A percentile compares a stretch with the other conserved stretches of the same genome.
phyloP scores from a whole-genome alignment of 345 rosid genomes.

The Aquilaria yunnanensis region DNA sequence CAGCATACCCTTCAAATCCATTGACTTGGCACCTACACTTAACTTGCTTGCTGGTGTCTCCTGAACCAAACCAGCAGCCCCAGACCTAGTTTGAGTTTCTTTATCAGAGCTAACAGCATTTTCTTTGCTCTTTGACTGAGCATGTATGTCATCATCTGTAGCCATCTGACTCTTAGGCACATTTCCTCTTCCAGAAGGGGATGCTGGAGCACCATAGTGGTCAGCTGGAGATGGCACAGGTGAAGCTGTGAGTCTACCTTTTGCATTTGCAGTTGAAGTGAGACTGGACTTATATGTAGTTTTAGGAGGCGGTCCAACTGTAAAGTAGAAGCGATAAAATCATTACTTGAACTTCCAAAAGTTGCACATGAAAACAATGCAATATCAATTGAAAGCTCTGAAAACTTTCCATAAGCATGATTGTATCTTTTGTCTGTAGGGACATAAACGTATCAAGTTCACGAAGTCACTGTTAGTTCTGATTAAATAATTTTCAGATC shows the following conservation, averaged over 20 bases:
- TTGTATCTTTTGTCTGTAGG: too few species aligned
- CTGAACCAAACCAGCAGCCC: slow-evolving; percentile 22
- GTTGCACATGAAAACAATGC: slow-evolving; percentile 6
- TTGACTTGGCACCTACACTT: slow-evolving; percentile 37
- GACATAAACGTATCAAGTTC: too few species aligned
- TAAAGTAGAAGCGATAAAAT: slow-evolving; percentile 1
- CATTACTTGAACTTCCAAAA: too few species aligned
- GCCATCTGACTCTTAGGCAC: slow-evolving; percentile 29
- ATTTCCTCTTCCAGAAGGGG: slow-evolving; percentile 51
- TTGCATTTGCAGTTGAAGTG: slow-evolving; percentile 33
- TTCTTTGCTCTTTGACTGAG: slow-evolving; percentile 43
- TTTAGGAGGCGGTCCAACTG: slow-evolving; percentile 41
- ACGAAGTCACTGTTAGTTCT: neutral
- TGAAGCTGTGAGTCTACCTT: slow-evolving; percentile 57
- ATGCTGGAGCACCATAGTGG: slow-evolving; percentile 39
- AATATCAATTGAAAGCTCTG: neutral
- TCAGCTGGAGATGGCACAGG: slow-evolving; percentile 64
- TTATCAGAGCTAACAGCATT: slow-evolving; percentile 39
- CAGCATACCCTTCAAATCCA: slow-evolving; percentile 55
- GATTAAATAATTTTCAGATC: neutral
- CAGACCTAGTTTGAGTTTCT: slow-evolving; percentile 38
- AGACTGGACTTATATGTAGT: slow-evolving; percentile 45
- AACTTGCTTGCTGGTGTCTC: slow-evolving; percentile 44
- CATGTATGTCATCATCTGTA: slow-evolving; percentile 33
- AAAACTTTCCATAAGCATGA: too few species aligned